These are phyloP conservation scores for Tuber borchii DNA, from an alignment of 495 filamentous ascomycete genomes.

Conservation along the genomic window DNA sequence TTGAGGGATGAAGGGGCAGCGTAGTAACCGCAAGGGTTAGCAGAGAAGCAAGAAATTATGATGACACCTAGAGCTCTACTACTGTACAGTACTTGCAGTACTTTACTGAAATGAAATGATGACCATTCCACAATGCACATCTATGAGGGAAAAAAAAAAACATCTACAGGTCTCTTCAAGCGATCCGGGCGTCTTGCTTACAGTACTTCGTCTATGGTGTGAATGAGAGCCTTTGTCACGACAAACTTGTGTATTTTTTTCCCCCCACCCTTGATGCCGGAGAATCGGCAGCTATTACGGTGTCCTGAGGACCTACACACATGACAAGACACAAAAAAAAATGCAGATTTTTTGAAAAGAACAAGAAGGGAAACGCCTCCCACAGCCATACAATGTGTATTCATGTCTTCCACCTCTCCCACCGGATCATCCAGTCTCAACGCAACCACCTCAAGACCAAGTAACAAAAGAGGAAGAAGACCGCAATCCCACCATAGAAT, in stretches of 20 bases:
- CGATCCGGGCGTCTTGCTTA: background rate
- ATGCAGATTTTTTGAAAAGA: background rate
- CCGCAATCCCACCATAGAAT: slow-evolving; percentile 76
- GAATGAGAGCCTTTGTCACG: background rate
- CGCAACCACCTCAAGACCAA: slow-evolving; percentile 74
- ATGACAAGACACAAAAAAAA: slow-evolving; percentile 14
- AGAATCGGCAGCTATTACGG: slow-evolving; percentile 22
- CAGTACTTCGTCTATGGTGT: background rate
- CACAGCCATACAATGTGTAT: background rate
- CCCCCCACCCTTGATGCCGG: slow-evolving; percentile 17
- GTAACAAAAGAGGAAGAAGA: slow-evolving; percentile 94
- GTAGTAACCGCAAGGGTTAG: background rate
- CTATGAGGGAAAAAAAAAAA: background rate
- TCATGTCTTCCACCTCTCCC: background rate
- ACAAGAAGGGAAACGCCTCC: slow-evolving; percentile 22
- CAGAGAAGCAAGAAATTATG: background rate
- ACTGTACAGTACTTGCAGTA: background rate
- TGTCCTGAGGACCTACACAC: slow-evolving; percentile 3
- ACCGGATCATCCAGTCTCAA: slow-evolving; percentile 43
- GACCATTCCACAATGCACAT: background rate
- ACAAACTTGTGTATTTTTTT: background rate
- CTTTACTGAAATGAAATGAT: background rate
- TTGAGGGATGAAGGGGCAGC: slow-evolving; percentile 8
- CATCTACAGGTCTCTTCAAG: background rate
- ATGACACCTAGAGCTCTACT: slow-evolving; percentile 1